phyloP scores from a whole-genome alignment of 306 rosid genomes.

The Nissolia schottii region DNA sequence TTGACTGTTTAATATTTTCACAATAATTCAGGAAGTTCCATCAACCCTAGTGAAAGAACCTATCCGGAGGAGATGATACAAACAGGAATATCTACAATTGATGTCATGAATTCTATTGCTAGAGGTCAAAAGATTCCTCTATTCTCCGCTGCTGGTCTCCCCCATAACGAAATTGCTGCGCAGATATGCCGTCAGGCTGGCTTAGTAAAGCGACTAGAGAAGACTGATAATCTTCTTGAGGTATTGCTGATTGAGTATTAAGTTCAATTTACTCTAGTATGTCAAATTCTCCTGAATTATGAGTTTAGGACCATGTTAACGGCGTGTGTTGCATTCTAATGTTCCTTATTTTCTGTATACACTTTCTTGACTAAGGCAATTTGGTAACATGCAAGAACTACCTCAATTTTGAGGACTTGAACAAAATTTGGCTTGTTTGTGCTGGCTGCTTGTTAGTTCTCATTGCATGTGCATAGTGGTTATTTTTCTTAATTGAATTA shows the following conservation, averaged over 20 bases:
- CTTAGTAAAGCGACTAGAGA: slow-evolving; percentile 93
- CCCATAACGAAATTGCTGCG: slow-evolving; percentile 98
- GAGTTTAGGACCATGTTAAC: background rate
- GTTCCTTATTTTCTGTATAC: slow-evolving; percentile 4
- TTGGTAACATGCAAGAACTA: background rate
- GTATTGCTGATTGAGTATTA: slow-evolving; percentile 36
- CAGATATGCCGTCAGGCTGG: slow-evolving; percentile 99
- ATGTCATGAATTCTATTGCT: slow-evolving; percentile 99
- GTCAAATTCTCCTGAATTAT: background rate
- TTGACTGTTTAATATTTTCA: background rate
- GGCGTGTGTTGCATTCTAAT: background rate
- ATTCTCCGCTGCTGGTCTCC: slow-evolving; percentile 99
- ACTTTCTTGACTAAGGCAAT: background rate
- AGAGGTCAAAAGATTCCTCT: slow-evolving; percentile 99
- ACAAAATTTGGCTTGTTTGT: background rate
- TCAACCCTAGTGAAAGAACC: slow-evolving; percentile 98
- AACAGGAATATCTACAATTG: slow-evolving; percentile 96
- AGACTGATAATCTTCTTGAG: slow-evolving; percentile 85
- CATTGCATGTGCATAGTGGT: background rate
- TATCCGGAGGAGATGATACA: slow-evolving; percentile 99
- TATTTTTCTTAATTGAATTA: background rate
- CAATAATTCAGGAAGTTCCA: slow-evolving; percentile 75
- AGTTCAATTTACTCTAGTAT: background rate
- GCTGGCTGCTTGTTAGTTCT: background rate
- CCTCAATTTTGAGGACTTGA: background rate